Evolutionary conservation across 2,329 filamentous ascomycete species (phyloP), one percentile per base, ranked within the genome.

Genomic region (Cytospora paraplurivora): DNA sequence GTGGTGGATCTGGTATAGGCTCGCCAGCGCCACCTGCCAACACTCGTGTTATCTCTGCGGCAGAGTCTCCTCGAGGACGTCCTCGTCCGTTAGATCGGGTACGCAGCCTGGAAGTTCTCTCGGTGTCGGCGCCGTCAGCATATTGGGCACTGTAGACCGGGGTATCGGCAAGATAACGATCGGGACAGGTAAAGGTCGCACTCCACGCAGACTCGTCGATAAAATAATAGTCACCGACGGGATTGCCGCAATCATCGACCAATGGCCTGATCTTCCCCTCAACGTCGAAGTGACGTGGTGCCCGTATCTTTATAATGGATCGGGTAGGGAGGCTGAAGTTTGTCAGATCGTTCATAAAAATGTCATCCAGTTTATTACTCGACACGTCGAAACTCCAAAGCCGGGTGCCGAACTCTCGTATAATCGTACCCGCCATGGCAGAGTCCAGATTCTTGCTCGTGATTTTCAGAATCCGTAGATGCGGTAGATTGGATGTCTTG

Each of bases 381-480:
- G 77, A 75, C 0, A 88, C 56, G 66, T 88, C 84, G 5, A 88
- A 69, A 67, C 85, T 85, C 85, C 85, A 88, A 12, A 88, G 71
- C 34, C 76, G 79, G 12, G 64, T 64, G 5, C 67, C 62, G 55
- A 78, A 77, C 6, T 71, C 66, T 63, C 70, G 67, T 69, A 82
- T 68, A 49, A 79, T 66, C 3, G 71, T 50, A 0, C 72, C 62
- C 2, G 76, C 72, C 2, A 74, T 71, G 1, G 62, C 60, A 62
- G 83, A 77, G 27, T 81, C 78, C 27, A 87, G 68, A 63, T 82
- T 78, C 27, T 81, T 76, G 1, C 77, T 75, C 54, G 76, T 74
- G 0, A 80, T 72, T 68, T 85, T 87, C 33, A 88, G 71, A 4
- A 87, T 74, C 3, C 81, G 79, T 10, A 88, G 75, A 53, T 76